Evolutionary conservation across 139 green algal species (phyloP).

Genomic region (Zygnema cylindricum): DNA sequence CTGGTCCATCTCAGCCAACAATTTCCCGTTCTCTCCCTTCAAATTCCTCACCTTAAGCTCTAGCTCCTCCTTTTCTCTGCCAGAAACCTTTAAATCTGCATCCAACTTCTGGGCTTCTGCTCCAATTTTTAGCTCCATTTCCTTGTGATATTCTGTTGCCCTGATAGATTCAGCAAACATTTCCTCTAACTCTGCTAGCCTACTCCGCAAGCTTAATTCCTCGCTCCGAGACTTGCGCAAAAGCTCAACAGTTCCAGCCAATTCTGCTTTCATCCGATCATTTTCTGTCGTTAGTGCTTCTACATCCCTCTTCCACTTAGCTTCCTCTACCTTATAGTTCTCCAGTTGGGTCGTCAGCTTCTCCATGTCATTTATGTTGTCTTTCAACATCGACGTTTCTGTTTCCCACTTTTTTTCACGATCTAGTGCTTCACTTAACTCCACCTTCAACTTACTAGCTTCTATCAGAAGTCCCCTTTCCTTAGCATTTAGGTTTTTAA

Average conservation of each 20-base stretch:
- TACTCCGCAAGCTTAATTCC: neutral
- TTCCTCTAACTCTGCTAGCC: neutral
- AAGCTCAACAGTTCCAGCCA: neutral
- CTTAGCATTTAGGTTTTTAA: neutral
- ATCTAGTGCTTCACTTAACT: neutral
- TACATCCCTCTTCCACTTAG: neutral
- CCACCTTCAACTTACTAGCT: neutral
- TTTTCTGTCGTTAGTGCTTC: neutral
- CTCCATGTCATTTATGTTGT: neutral
- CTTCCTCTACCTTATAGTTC: neutral
- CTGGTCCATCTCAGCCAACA: neutral
- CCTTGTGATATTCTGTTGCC: neutral
- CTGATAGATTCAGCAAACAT: neutral
- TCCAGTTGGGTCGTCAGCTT: conserved; percentile 20
- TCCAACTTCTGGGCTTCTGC: neutral
- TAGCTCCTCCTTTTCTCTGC: neutral
- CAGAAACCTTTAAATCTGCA: neutral
- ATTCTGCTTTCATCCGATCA: neutral
- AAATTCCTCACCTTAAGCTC: neutral
- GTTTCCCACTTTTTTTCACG: neutral
- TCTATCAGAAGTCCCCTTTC: neutral
- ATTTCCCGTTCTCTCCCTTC: neutral
- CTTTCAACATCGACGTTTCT: neutral
- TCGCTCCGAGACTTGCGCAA: neutral
- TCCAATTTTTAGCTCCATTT: neutral